Conservation (phyloP, 768 basidiomycete genomes). For the Amanita fuliginea region DNA sequence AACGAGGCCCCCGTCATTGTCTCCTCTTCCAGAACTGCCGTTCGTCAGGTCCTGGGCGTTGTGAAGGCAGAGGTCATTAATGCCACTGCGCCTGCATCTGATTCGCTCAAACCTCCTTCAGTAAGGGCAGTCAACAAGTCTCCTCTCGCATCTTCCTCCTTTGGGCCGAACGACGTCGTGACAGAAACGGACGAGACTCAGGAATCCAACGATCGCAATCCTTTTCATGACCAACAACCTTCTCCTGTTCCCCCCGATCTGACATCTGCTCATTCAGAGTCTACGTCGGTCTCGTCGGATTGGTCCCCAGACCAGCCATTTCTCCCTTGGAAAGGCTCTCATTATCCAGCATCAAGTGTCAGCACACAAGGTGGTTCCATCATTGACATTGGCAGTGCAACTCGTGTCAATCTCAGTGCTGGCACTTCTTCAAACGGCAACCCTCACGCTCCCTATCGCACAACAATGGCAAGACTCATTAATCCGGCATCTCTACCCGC, state of each 20-base stretch:
- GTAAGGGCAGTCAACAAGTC: constrained; percentile 43
- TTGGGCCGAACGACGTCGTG: constrained; percentile 57
- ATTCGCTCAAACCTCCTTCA: constrained; percentile 29
- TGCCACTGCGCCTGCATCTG: constrained; percentile 25
- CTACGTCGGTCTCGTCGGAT: constrained; percentile 16
- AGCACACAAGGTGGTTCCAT: constrained; percentile 51
- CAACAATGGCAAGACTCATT: constrained; percentile 54
- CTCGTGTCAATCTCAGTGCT: constrained; percentile 48
- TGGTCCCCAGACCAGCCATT: constrained; percentile 28
- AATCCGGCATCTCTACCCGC: constrained; percentile 40
- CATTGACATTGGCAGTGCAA: constrained; percentile 52
- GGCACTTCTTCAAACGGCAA: constrained; percentile 22
- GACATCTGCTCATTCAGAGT: constrained; percentile 12
- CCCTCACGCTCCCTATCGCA: constrained; percentile 40
- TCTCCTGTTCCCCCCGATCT: constrained; percentile 26
- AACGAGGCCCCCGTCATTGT: constrained; percentile 78
- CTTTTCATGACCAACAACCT: constrained; percentile 54
- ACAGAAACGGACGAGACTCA: constrained; percentile 43
- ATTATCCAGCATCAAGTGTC: constrained; percentile 46
- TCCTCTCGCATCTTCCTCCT: constrained; percentile 60
- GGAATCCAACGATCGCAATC: constrained; percentile 32
- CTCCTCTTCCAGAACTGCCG: constrained; percentile 50
- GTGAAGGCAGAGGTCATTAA: constrained; percentile 74
- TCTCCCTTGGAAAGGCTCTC: constrained; percentile 29
- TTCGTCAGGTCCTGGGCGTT: constrained; percentile 66